Conservation (phyloP, 1,139 yeast genomes). For the Protomyces lactucae-debilis region DNA sequence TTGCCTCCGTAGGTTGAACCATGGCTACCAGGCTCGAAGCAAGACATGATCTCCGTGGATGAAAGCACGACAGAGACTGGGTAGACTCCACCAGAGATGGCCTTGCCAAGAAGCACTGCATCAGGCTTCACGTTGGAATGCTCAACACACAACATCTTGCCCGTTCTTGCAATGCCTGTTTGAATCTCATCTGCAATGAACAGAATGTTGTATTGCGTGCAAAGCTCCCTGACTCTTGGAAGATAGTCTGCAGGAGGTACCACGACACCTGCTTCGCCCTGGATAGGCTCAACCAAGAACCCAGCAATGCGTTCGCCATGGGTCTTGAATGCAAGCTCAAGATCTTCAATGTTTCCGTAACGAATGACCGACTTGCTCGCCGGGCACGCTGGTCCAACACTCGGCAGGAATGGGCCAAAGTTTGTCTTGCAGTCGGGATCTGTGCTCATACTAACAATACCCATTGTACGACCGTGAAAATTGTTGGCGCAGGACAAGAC, state of each 20-base stretch:
- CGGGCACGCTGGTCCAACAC: constrained; percentile 78
- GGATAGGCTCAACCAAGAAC: constrained; percentile 87
- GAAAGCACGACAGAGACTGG: constrained; percentile 91
- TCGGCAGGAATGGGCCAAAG: constrained; percentile 84
- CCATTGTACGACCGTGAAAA: constrained; percentile 95
- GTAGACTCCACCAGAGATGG: constrained; percentile 89
- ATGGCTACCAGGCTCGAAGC: constrained; percentile 92
- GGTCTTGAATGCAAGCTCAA: constrained; percentile 71
- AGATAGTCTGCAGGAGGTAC: constrained; percentile 74
- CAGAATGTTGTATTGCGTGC: constrained; percentile 77
- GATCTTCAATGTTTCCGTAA: constrained; percentile 79
- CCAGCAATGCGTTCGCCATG: constrained; percentile 94
- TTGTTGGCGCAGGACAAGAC: constrained; percentile 80
- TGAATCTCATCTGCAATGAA: constrained; percentile 95
- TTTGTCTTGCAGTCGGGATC: constrained; percentile 86
- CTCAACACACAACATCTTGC: constrained; percentile 86
- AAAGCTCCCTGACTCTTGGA: constrained; percentile 63
- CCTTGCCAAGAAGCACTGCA: constrained; percentile 83
- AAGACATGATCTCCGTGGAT: constrained; percentile 79
- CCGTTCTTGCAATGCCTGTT: constrained; percentile 97
- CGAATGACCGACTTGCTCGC: constrained; percentile 51
- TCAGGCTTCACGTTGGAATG: constrained; percentile 84
- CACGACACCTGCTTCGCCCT: constrained; percentile 97
- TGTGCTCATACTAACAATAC: constrained; percentile 92
- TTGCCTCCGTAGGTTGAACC: constrained; percentile 98